Evolutionary conservation across 768 basidiomycete species (phyloP).

Genomic region (Mycena metata): DNA sequence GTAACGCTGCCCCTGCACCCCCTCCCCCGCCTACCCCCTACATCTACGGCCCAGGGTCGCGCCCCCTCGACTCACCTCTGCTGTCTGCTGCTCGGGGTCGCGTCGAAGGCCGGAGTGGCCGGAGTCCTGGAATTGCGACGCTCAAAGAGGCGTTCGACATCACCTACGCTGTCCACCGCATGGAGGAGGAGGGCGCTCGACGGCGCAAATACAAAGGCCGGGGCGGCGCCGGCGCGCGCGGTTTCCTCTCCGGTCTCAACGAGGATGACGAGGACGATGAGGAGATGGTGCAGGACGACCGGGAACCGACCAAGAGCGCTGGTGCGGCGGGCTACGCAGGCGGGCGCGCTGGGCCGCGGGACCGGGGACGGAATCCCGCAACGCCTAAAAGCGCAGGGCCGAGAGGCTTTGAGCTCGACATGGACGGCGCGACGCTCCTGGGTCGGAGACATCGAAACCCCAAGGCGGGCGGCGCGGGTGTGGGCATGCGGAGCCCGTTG

Average conservation of each 20-base stretch:
- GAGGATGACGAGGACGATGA: slow-evolving; percentile 90
- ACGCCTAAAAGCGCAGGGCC: slow-evolving; percentile 20
- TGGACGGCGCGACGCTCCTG: slow-evolving; percentile 89
- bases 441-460: slow-evolving; percentile 72
- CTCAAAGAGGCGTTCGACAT: slow-evolving; percentile 99
- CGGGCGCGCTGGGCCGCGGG: slow-evolving; percentile 51
- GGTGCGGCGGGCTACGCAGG: slow-evolving; percentile 41
- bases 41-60: slow-evolving; percentile 54
- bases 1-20: slow-evolving; percentile 75
- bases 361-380: slow-evolving; percentile 29
- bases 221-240: slow-evolving; percentile 81
- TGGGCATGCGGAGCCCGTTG: slow-evolving; percentile 52
- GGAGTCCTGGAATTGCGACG: slow-evolving; percentile 92
- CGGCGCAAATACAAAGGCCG: slow-evolving; percentile 85
- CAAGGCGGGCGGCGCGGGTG: slow-evolving; percentile 34
- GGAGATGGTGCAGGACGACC: slow-evolving; percentile 57
- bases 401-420: slow-evolving; percentile 83
- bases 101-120: slow-evolving; percentile 85
- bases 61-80: slow-evolving; percentile 90
- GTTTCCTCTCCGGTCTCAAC: slow-evolving; percentile 88
- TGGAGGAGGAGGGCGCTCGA: slow-evolving; percentile 98
- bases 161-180: slow-evolving; percentile 98
- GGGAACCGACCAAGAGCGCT: slow-evolving; percentile 57
- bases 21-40: slow-evolving; percentile 77
- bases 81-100: slow-evolving; percentile 83